These are phyloP conservation scores for Gossypium turneri DNA, from an alignment of 345 rosid species.

Conservation along the genomic window DNA sequence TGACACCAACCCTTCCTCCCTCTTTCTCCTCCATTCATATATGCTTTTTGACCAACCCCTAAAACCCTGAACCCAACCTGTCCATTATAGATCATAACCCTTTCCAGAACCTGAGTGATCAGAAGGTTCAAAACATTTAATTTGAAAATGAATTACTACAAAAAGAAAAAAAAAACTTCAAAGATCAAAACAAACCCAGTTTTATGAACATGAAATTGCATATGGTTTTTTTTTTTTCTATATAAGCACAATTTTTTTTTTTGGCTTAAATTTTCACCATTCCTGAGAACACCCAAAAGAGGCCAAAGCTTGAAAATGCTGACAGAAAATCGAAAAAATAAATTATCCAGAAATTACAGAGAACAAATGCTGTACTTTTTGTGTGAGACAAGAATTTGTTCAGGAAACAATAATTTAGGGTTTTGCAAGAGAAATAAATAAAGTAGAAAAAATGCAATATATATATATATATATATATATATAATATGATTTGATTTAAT, in stretches of 20 bases:
- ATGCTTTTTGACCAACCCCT: not conserved
- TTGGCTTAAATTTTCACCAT: conserved; percentile 34
- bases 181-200: conserved; percentile 20
- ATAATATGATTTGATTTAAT: conserved; percentile 26
- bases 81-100: conserved; percentile 25
- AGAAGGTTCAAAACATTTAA: not conserved
- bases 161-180: conserved; percentile 7
- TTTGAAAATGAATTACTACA: too few relatives aligned
- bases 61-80: conserved; percentile 23
- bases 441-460: conserved; percentile 27
- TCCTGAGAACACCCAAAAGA: conserved; percentile 34
- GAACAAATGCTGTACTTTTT: conserved; percentile 23
- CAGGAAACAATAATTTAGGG: conserved; percentile 65
- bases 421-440: conserved; percentile 51
- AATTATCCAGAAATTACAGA: conserved; percentile 30
- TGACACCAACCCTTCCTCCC: not conserved
- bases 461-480: too few relatives aligned
- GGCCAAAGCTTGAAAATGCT: conserved; percentile 24
- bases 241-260: conserved; percentile 10
- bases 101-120: conserved; percentile 15
- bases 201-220: not conserved
- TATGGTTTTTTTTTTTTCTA: not conserved
- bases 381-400: conserved; percentile 35
- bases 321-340: conserved; percentile 14
- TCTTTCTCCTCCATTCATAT: conserved; percentile 6